Evolutionary conservation across 208 protist genomes (phyloP).

Genomic region (Leishmania martiniquensis): DNA sequence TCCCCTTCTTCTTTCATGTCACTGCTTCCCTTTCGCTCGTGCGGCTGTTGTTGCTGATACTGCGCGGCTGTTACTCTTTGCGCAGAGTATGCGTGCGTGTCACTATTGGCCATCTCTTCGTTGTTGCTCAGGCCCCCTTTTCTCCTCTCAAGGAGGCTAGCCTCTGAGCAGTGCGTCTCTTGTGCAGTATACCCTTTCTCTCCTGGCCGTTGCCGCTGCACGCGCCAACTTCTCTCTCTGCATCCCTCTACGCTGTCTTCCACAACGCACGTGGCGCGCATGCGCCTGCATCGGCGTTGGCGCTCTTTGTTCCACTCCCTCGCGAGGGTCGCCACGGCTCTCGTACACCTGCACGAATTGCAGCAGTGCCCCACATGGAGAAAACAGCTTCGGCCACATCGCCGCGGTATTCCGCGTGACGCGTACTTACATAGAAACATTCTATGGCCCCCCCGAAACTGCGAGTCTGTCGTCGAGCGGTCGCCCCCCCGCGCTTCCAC

Average conservation of each 20-base stretch:
- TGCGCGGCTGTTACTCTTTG: neutral
- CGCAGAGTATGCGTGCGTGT: neutral
- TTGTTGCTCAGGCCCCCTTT: neutral
- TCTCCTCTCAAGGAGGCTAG: neutral
- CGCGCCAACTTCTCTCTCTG: neutral
- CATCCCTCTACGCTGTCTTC: neutral
- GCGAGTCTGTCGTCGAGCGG: neutral
- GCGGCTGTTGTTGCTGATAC: neutral
- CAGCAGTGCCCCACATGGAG: neutral
- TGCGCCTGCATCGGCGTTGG: neutral
- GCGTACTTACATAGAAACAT: neutral
- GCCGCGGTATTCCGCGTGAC: neutral
- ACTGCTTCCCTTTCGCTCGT: neutral
- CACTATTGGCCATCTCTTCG: no score
- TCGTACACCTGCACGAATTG: neutral
- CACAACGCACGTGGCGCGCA: neutral
- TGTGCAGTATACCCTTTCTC: conserved; percentile 5
- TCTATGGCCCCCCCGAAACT: neutral
- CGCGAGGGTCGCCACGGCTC: no score
- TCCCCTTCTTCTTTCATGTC: neutral
- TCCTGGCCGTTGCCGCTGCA: neutral
- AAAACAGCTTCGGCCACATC: neutral
- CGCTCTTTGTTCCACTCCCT: neutral
- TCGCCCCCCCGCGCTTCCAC: neutral
- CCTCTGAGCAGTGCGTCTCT: neutral